Evolutionary conservation across 345 rosid species (phyloP).

Genomic region (Tarenaya hassleriana): DNA sequence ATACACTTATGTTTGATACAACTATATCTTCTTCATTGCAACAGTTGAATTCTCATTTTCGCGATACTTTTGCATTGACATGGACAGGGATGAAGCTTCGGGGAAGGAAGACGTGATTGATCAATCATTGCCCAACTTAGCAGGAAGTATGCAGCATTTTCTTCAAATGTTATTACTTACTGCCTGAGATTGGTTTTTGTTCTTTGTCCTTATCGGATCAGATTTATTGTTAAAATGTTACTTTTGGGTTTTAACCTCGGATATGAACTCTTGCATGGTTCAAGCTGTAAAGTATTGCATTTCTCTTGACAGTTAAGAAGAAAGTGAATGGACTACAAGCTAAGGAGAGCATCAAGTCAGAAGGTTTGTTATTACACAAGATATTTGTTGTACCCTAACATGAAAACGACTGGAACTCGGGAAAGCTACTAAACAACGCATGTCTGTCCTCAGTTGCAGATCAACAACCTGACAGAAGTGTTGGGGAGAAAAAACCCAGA

Average conservation of each 20-base stretch:
- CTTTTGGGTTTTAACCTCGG: conserved; percentile 18
- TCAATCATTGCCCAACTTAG: conserved; percentile 39
- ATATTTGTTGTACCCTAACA: not conserved
- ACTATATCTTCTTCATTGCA: not conserved
- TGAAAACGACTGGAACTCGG: not conserved
- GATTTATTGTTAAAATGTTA: conserved; percentile 2
- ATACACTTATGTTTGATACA: conserved; percentile 24
- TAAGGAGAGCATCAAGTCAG: conserved; percentile 54
- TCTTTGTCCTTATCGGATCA: not conserved
- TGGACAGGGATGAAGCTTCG: conserved; percentile 45
- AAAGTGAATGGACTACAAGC: conserved; percentile 36
- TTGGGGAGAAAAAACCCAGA: conserved; percentile 83
- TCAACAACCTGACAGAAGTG: conserved; percentile 69
- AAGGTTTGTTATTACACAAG: conserved; percentile 44
- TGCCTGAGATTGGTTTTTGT: conserved; percentile 7
- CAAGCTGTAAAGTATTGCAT: conserved; percentile 29
- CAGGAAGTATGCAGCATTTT: conserved; percentile 36
- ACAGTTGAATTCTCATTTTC: conserved; percentile 7
- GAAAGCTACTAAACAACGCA: conserved; percentile 10
- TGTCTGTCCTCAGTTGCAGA: conserved; percentile 36
- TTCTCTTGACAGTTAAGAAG: conserved; percentile 38
- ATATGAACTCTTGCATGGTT: conserved; percentile 26
- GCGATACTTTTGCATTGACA: conserved; percentile 20
- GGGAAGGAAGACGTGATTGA: conserved; percentile 42
- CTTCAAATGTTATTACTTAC: conserved; percentile 8